A percentile compares a stretch with the other conserved stretches of the same genome.
Conservation (phyloP, 1,284 basidiomycete genomes). For the Phellopilus nigrolimitatus region DNA sequence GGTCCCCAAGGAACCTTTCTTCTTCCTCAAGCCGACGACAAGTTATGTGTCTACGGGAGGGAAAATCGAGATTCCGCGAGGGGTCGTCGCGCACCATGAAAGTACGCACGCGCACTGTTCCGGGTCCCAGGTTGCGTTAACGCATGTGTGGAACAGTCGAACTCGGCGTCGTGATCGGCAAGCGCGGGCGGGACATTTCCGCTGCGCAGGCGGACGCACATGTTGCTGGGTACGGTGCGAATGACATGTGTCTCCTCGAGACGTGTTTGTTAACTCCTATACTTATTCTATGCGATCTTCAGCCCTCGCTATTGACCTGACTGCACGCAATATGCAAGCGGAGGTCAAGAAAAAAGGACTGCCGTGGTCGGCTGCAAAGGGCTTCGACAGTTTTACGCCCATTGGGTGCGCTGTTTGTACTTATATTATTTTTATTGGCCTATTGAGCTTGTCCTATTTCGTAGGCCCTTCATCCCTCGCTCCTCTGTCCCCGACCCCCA, state of each 20-base stretch:
- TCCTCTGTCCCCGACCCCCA: slow-evolving; percentile 66
- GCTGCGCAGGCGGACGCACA: slow-evolving; percentile 69
- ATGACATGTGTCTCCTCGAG: neutral
- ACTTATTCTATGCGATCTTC: slow-evolving; percentile 10
- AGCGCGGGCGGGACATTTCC: slow-evolving; percentile 76
- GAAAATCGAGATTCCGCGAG: slow-evolving; percentile 81
- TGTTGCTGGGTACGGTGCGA: slow-evolving; percentile 87
- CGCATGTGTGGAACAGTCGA: slow-evolving; percentile 61
- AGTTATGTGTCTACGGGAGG: slow-evolving; percentile 80
- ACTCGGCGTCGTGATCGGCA: slow-evolving; percentile 93
- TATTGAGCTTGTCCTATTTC: slow-evolving; percentile 11
- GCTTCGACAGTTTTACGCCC: slow-evolving; percentile 87
- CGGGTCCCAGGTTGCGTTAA: slow-evolving; percentile 7
- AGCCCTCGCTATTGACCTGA: slow-evolving; percentile 95
- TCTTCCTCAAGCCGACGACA: slow-evolving; percentile 96
- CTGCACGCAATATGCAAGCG: slow-evolving; percentile 93
- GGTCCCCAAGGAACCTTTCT: slow-evolving; percentile 92
- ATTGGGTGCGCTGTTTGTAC: slow-evolving; percentile 48
- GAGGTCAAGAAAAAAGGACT: slow-evolving; percentile 88
- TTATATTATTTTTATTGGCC: neutral
- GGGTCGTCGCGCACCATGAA: slow-evolving; percentile 87
- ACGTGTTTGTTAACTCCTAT: slow-evolving; percentile 7
- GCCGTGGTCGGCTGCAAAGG: slow-evolving; percentile 92
- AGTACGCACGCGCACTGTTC: slow-evolving; percentile 42
- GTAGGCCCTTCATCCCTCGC: slow-evolving; percentile 79